These are phyloP conservation scores for Delonix regia DNA, from an alignment of 306 rosid genomes.

Conservation along the genomic window DNA sequence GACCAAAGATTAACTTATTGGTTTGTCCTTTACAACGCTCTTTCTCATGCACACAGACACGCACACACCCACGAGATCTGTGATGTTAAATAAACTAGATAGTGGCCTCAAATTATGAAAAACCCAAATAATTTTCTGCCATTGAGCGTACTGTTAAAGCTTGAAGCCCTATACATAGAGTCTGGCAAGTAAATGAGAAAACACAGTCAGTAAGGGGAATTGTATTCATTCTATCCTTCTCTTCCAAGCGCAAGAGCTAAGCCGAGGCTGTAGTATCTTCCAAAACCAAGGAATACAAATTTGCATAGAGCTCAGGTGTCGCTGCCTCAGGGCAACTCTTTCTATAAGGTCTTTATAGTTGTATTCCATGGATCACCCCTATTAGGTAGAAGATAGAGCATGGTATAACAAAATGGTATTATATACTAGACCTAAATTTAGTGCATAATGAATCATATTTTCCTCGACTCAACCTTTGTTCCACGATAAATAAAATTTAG, in stretches of 20 bases:
- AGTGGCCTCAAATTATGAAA: background rate
- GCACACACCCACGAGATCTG: background rate
- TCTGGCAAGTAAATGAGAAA: background rate
- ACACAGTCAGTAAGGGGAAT: background rate
- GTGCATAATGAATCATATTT: background rate
- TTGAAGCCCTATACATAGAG: background rate
- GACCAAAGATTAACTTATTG: slow-evolving; percentile 15
- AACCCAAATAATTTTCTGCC: background rate
- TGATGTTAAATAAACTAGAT: slow-evolving; percentile 18
- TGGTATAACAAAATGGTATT: background rate
- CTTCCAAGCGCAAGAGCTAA: slow-evolving; percentile 15
- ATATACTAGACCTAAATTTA: slow-evolving; percentile 8
- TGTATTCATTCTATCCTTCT: background rate
- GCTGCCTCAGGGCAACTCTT: slow-evolving; percentile 4
- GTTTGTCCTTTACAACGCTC: slow-evolving; percentile 16
- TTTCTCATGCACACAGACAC: background rate
- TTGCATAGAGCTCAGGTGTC: background rate
- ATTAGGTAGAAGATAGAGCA: slow-evolving; percentile 12
- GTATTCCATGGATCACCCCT: slow-evolving; percentile 19
- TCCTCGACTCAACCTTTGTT: slow-evolving; percentile 7
- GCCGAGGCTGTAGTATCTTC: slow-evolving; percentile 16
- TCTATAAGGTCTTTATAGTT: slow-evolving; percentile 1
- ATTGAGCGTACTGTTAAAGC: slow-evolving; percentile 5
- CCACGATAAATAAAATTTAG: slow-evolving; percentile 14
- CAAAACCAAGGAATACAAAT: background rate